phyloP scores from a whole-genome alignment of 2,329 filamentous ascomycete species.

The Basipetospora chlamydospora region DNA sequence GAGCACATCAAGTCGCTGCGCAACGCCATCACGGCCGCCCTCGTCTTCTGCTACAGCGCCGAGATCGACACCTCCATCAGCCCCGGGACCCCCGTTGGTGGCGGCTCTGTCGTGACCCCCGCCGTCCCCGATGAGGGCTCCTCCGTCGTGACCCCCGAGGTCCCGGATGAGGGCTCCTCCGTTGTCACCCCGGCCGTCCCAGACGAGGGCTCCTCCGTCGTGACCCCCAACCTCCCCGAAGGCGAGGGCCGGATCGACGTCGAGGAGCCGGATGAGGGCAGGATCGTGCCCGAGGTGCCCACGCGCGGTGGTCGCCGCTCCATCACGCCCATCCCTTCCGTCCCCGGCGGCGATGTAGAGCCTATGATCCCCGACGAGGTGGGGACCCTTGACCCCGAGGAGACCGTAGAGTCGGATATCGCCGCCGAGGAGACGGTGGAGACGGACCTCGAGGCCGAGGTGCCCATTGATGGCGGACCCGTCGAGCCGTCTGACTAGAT shows the following conservation, averaged over 20 bases:
- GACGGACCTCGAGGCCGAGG: neutral
- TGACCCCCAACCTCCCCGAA: neutral
- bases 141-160: neutral
- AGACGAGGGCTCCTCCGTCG: too few relatives aligned
- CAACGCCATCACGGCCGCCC: constrained; percentile 10
- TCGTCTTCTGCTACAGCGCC: constrained; percentile 10
- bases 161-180: neutral
- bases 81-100: constrained; percentile 17
- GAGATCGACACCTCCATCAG: constrained; percentile 15
- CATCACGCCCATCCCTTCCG: too few relatives aligned
- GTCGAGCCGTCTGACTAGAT: too few relatives aligned
- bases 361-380: neutral
- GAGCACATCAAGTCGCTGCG: constrained; percentile 9
- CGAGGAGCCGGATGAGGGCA: neutral
- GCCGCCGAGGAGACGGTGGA: neutral
- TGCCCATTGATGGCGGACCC: too few relatives aligned
- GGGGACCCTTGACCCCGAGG: neutral
- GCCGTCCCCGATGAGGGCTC: constrained; percentile 4
- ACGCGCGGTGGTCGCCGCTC: too few relatives aligned
- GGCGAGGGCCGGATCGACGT: neutral
- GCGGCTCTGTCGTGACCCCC: constrained; percentile 14
- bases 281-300: neutral
- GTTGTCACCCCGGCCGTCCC: neutral
- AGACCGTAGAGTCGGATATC: neutral
- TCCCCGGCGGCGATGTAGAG: neutral